Evolutionary conservation across 306 rosid genomes (phyloP).

Genomic region (Canavalia ensiformis): DNA sequence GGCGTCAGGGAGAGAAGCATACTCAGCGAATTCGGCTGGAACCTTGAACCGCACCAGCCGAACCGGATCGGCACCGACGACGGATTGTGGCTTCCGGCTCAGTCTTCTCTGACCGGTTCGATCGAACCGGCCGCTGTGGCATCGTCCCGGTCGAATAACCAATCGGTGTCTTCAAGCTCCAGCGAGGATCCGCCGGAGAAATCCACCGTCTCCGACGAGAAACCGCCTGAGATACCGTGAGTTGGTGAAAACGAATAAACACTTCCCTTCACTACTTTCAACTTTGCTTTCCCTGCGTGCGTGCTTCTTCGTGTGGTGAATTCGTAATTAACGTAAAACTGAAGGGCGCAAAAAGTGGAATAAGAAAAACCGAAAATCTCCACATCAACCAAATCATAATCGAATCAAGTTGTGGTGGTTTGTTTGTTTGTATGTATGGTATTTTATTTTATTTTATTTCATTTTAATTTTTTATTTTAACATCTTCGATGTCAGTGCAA

Average conservation of each 20-base stretch:
- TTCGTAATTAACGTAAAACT: slow-evolving; percentile 48
- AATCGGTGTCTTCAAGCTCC: slow-evolving; percentile 80
- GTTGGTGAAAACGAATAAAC: slow-evolving; percentile 53
- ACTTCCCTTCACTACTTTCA: slow-evolving; percentile 37
- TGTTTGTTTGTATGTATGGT: slow-evolving; percentile 46
- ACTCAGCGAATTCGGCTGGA: slow-evolving; percentile 83
- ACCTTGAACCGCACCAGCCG: slow-evolving; percentile 50
- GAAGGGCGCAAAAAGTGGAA: slow-evolving; percentile 21
- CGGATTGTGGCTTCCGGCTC: slow-evolving; percentile 42
- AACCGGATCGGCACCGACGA: slow-evolving; percentile 55
- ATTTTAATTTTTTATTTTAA: background rate
- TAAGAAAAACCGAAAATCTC: slow-evolving; percentile 41
- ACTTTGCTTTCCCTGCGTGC: slow-evolving; percentile 35
- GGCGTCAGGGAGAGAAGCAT: slow-evolving; percentile 56
- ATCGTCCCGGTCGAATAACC: slow-evolving; percentile 62
- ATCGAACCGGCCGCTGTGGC: slow-evolving; percentile 44
- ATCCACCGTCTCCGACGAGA: slow-evolving; percentile 71
- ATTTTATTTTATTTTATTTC: slow-evolving; percentile 31
- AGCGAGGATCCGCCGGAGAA: slow-evolving; percentile 88
- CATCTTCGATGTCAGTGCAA: slow-evolving; percentile 47
- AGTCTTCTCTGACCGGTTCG: slow-evolving; percentile 46
- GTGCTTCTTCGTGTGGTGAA: slow-evolving; percentile 33
- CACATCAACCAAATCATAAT: slow-evolving; percentile 49
- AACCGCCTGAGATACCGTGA: slow-evolving; percentile 84
- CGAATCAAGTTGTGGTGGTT: slow-evolving; percentile 48